Conservation (phyloP, 805 yeast species). For the Jamesozyma piceae region DNA sequence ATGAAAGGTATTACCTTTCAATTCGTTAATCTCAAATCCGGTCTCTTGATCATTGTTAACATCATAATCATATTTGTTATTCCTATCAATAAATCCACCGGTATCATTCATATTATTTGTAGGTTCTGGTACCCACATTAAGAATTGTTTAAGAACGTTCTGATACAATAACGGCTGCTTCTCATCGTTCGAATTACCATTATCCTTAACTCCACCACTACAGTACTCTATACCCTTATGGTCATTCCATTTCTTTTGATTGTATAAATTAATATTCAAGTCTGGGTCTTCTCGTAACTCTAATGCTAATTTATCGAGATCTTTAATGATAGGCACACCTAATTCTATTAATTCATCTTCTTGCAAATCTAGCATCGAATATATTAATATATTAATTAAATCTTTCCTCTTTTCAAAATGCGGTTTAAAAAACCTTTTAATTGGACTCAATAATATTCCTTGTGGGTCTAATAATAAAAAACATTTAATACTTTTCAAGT, state of each 20-base stretch:
- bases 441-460: slow-evolving; percentile 73
- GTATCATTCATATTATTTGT: not conserved
- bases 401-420: slow-evolving; percentile 60
- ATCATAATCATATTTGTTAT: not conserved
- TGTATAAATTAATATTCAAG: not conserved
- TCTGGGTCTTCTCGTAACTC: slow-evolving; percentile 35
- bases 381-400: slow-evolving; percentile 57
- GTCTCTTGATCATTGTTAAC: not conserved
- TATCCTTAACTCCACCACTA: not conserved
- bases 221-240: not conserved
- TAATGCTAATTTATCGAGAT: slow-evolving; percentile 12
- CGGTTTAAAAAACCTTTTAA: slow-evolving; percentile 63
- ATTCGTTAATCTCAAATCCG: not conserved
- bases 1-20: not conserved
- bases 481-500: slow-evolving; percentile 60
- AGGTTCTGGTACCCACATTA: slow-evolving; percentile 26
- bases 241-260: not conserved
- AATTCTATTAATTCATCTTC: slow-evolving; percentile 11
- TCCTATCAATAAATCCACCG: not conserved
- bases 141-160: slow-evolving; percentile 15
- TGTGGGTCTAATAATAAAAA: slow-evolving; percentile 75
- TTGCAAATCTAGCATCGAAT: slow-evolving; percentile 51
- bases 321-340: slow-evolving; percentile 1
- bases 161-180: slow-evolving; percentile 6
- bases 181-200: not conserved